Base-by-base conservation (phyloP, 2,329 filamentous ascomycete genomes). In the Zymoseptoria ardabiliae region DNA sequence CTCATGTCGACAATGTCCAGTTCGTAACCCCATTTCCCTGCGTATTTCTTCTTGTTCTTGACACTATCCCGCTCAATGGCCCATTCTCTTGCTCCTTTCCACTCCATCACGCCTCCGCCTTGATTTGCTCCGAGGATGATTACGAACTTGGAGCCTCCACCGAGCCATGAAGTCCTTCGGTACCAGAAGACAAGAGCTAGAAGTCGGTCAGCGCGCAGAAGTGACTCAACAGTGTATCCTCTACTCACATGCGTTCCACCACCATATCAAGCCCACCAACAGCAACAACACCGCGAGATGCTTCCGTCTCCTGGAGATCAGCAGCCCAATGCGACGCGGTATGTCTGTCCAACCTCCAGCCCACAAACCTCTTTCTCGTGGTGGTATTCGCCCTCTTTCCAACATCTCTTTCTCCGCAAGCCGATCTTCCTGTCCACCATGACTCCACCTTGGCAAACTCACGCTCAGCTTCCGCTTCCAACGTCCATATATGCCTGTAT, bases 1-100 rank as follows among this genome's bases (percentile, higher is more conserved):
- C 91, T 93, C 92, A 99, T 96, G 74, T 99, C 95, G 66, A 96
- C 91, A 71, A 97, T 88, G 74, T 99, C 94, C 60, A 99, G 79
- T 63, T 97, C 89, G 73, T 99, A 97, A 13, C 94, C 94, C 92
- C 94, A 97, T 72, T 82, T 83, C 35, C 84, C 81, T 2, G 86
- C 88, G 71, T 99, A 99, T 70, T 87, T 89, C 72, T 88, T 87
- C 80, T 99, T 99, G 77, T 99, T 99, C 73, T 87, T 87, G 57
- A 97, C 85, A 71, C 93, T 97, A 78, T 97, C 92, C 73, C 94
- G 83, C 77, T 99, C 94, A 69, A 97, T 96, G 0, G 94, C 94
- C 94, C 94, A 99, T 77, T 99, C 94, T 62, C 92, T 85, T 20
- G 93, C 89, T 0, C 93, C 93, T 75, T 99, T 99, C 93, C 91